phyloP scores from a whole-genome alignment of 2,329 filamentous ascomycete species.

The Aureobasidium sp. region DNA sequence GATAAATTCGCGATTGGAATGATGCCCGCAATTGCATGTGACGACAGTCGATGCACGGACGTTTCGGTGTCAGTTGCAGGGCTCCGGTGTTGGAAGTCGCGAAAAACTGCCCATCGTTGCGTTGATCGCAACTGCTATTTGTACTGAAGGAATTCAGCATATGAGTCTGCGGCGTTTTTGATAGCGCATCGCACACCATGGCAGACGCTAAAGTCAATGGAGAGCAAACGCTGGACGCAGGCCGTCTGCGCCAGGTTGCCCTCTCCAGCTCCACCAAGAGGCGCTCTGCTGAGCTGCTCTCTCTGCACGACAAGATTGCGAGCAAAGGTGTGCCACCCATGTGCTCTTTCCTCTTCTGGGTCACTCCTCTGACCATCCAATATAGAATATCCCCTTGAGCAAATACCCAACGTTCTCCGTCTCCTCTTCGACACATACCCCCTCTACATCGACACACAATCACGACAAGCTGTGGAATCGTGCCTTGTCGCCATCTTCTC shows the following conservation, averaged over 20 bases:
- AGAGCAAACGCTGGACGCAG: slow-evolving; percentile 14
- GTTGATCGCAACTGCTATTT: neutral
- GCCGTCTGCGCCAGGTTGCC: slow-evolving; percentile 30
- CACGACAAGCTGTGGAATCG: slow-evolving; percentile 71
- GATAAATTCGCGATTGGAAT: neutral
- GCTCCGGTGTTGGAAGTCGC: neutral
- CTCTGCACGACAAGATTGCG: slow-evolving; percentile 35
- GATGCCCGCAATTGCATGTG: slow-evolving; percentile 1
- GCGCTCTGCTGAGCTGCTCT: slow-evolving; percentile 35
- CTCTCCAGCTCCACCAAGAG: slow-evolving; percentile 41
- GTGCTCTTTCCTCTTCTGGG: neutral
- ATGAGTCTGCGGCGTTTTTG: slow-evolving; percentile 8
- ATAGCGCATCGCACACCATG: slow-evolving; percentile 11
- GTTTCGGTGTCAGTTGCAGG: neutral
- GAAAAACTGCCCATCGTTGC: slow-evolving; percentile 1
- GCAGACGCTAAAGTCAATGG: slow-evolving; percentile 17
- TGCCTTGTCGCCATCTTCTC: slow-evolving; percentile 64
- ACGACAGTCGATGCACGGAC: neutral
- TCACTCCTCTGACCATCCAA: neutral
- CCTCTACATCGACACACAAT: slow-evolving; percentile 76
- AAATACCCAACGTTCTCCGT: slow-evolving; percentile 39
- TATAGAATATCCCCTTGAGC: slow-evolving; percentile 15
- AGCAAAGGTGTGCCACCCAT: slow-evolving; percentile 31
- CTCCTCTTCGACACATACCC: slow-evolving; percentile 81
- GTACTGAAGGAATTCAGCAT: neutral